phyloP scores from a whole-genome alignment of 176 grass and related monocot genomes.

The Phragmites australis region DNA sequence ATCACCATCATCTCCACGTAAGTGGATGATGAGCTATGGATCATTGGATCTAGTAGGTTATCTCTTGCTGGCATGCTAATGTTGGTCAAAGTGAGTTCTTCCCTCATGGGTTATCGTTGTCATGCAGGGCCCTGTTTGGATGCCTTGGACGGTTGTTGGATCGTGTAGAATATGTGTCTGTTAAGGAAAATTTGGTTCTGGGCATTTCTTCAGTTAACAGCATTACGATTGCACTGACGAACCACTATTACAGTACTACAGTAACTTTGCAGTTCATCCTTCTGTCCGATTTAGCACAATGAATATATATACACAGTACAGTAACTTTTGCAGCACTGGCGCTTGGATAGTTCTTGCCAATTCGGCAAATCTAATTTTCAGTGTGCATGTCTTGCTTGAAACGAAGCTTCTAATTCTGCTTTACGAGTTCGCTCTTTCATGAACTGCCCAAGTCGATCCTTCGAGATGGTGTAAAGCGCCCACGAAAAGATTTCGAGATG shows the following conservation, averaged over 20 bases:
- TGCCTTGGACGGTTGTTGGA: slow-evolving; percentile 10
- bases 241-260: too few species aligned
- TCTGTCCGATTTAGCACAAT: too few species aligned
- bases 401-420: background rate
- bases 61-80: slow-evolving; percentile 21
- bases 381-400: background rate
- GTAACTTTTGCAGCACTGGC: too few species aligned
- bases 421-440: background rate
- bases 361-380: too few species aligned
- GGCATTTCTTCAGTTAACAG: background rate
- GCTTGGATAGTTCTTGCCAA: background rate
- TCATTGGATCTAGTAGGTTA: slow-evolving; percentile 17
- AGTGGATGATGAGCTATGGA: background rate
- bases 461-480: background rate
- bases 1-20: background rate
- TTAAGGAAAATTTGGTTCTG: background rate
- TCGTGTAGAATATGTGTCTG: background rate
- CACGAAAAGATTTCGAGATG: background rate
- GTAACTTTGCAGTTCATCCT: too few species aligned
- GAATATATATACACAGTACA: too few species aligned
- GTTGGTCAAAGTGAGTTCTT: slow-evolving; percentile 8
- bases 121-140: slow-evolving; percentile 15
- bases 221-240: background rate
- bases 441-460: too few species aligned
- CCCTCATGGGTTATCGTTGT: background rate